A percentile compares a stretch with the other conserved stretches of the same genome.
Evolutionary conservation across 306 rosid species (phyloP).

Genomic region (Vicia villosa): DNA sequence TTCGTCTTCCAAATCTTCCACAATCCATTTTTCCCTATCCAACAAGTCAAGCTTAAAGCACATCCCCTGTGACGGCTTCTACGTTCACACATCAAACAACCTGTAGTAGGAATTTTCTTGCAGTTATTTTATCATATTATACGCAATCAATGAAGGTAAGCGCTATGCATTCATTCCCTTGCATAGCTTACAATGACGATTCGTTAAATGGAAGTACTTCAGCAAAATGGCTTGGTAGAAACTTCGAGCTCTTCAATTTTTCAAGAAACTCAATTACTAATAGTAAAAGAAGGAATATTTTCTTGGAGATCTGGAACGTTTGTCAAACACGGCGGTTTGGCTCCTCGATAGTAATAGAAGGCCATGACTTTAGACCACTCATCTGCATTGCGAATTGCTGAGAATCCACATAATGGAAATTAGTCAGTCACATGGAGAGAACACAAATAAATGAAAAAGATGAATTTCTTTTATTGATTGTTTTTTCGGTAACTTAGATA

Average conservation of each 20-base stretch:
- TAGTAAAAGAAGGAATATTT: slow-evolving; percentile 60
- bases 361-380: slow-evolving; percentile 93
- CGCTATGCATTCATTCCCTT: slow-evolving; percentile 26
- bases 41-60: neutral
- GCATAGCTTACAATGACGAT: slow-evolving; percentile 10
- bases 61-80: slow-evolving; percentile 8
- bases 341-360: slow-evolving; percentile 80
- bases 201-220: neutral
- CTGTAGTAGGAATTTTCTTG: neutral
- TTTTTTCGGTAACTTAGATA: neutral
- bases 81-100: slow-evolving; percentile 3
- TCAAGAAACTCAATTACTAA: slow-evolving; percentile 39
- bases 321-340: slow-evolving; percentile 69
- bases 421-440: slow-evolving; percentile 9
- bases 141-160: slow-evolving; percentile 3
- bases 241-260: slow-evolving; percentile 25
- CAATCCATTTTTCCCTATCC: slow-evolving; percentile 1
- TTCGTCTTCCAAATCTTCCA: slow-evolving; percentile 6
- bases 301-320: slow-evolving; percentile 49
- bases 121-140: slow-evolving; percentile 11
- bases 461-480: neutral
- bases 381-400: slow-evolving; percentile 75
- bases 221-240: slow-evolving; percentile 12
- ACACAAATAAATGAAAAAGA: neutral
- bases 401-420: slow-evolving; percentile 29